Evolutionary conservation across 352 stramenopile species (phyloP).

Genomic region (Phytophthora sp.): DNA sequence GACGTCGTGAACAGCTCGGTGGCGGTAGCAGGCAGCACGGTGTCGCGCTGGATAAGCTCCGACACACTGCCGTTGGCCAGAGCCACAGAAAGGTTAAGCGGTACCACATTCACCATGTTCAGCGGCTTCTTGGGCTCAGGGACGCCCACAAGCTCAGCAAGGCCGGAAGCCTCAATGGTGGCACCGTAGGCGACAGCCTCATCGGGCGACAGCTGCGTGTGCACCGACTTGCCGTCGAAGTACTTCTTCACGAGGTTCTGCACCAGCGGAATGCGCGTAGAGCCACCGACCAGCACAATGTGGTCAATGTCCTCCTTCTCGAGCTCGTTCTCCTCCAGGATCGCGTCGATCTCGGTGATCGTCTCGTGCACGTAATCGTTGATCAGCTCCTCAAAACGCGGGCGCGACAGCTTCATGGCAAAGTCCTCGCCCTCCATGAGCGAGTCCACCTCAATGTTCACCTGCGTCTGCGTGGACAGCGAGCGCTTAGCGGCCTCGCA

Average conservation of each 20-base stretch:
- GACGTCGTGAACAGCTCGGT: slow-evolving; percentile 92
- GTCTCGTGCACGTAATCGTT: slow-evolving; percentile 93
- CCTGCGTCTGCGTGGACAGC: slow-evolving; percentile 95
- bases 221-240: slow-evolving; percentile 85
- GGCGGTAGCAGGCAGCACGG: slow-evolving; percentile 85
- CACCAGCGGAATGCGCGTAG: slow-evolving; percentile 97
- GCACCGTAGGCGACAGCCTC: slow-evolving; percentile 92
- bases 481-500: slow-evolving; percentile 98
- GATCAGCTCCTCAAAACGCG: slow-evolving; percentile 96
- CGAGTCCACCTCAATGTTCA: slow-evolving; percentile 97
- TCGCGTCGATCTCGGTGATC: slow-evolving; percentile 90
- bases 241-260: slow-evolving; percentile 83
- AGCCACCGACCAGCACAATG: slow-evolving; percentile 97
- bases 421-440: slow-evolving; percentile 98
- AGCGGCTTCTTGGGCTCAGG: slow-evolving; percentile 64
- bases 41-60: slow-evolving; percentile 92
- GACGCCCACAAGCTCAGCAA: slow-evolving; percentile 72
- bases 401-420: slow-evolving; percentile 96
- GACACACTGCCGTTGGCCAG: slow-evolving; percentile 93
- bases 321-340: slow-evolving; percentile 76
- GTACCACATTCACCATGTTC: slow-evolving; percentile 92
- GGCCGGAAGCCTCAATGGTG: slow-evolving; percentile 80
- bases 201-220: slow-evolving; percentile 89
- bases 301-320: slow-evolving; percentile 94
- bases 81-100: slow-evolving; percentile 92